Evolutionary conservation across 305 asterid genomes (phyloP).

Genomic region (Fraxinus greggii): DNA sequence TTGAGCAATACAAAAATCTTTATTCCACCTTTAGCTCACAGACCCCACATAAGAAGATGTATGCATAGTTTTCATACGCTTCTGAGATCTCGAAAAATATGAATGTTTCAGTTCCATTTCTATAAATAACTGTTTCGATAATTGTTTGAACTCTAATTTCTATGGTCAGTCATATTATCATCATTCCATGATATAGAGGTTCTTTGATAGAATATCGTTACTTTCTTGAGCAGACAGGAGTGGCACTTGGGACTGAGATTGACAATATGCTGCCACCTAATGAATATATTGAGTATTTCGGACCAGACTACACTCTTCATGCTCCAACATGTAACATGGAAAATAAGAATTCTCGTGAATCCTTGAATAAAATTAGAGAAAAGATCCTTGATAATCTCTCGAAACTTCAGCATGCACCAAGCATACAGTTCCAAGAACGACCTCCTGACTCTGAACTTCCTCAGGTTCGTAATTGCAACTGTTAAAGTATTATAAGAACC

Average conservation of each 20-base stretch:
- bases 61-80: not conserved
- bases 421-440: not conserved
- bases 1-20: not conserved
- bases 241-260: constrained; percentile 45
- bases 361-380: constrained; percentile 10
- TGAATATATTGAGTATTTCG: constrained; percentile 48
- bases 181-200: not conserved
- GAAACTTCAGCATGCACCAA: constrained; percentile 17
- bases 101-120: not conserved
- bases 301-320: constrained; percentile 32
- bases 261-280: constrained; percentile 48
- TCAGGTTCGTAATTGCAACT: not conserved
- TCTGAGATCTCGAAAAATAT: not conserved
- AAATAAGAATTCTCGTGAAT: constrained; percentile 18
- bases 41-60: not conserved
- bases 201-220: not conserved
- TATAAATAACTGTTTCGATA: not conserved
- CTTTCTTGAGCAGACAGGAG: constrained; percentile 38
- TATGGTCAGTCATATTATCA: not conserved
- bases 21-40: not conserved
- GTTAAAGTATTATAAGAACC: not conserved
- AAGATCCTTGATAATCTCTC: constrained; percentile 21
- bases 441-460: constrained; percentile 16
- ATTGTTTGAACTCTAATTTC: not conserved
- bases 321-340: constrained; percentile 24